A percentile compares a stretch with the other conserved stretches of the same genome.
Conservation (phyloP, 129 eudicot species). For the Flaveria robusta region DNA sequence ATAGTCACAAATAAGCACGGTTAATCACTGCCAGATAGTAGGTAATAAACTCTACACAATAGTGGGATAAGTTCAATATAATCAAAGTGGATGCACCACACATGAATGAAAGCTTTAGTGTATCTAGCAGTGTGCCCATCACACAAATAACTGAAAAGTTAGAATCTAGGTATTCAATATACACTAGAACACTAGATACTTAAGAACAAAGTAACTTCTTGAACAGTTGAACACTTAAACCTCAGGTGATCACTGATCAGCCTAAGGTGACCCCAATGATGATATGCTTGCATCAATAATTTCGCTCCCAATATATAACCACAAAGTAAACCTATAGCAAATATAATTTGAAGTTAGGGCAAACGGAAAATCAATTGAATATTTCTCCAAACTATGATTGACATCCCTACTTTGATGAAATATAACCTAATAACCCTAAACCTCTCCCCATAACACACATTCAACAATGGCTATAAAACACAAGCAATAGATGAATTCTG, state of each 20-base stretch:
- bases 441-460: not conserved
- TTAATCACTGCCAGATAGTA: not conserved
- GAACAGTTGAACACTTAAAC: not conserved
- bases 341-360: not conserved
- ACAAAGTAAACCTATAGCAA: not conserved
- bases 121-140: not conserved
- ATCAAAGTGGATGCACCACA: not conserved
- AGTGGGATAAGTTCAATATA: not conserved
- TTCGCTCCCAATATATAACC: not conserved
- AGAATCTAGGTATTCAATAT: not conserved
- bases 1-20: not conserved
- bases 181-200: not conserved
- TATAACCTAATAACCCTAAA: not conserved
- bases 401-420: not conserved
- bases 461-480: not conserved
- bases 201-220: not conserved
- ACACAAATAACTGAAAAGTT: not conserved
- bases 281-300: slow-evolving; percentile 5
- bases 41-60: not conserved
- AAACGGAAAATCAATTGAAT: not conserved
- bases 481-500: not conserved
- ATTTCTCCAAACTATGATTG: not conserved
- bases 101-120: not conserved
- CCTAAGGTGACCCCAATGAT: not conserved
- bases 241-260: not conserved